A percentile compares a stretch with the other conserved stretches of the same genome.
phyloP scores from a whole-genome alignment of 1,139 yeast genomes.

The Yamadazyma siamensis region DNA sequence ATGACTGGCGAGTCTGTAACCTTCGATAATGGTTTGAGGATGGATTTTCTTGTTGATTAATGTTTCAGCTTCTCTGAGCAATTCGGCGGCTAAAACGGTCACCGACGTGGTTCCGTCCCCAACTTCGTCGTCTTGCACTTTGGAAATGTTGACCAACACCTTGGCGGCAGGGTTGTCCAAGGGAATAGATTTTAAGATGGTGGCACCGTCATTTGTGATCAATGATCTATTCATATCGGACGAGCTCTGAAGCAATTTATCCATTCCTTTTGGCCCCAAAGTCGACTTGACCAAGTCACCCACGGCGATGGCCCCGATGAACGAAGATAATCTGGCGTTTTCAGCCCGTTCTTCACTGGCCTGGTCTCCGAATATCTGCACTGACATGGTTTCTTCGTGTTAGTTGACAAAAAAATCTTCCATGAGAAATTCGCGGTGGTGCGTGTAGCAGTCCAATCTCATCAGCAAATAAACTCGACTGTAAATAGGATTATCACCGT shows the following conservation, averaged over 20 bases:
- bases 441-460: constrained; percentile 7
- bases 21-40: constrained; percentile 97
- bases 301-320: constrained; percentile 98
- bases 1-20: constrained; percentile 82
- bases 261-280: constrained; percentile 98
- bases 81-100: constrained; percentile 87
- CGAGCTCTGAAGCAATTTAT: constrained; percentile 85
- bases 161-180: constrained; percentile 98
- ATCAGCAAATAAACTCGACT: constrained; percentile 6
- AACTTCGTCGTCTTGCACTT: constrained; percentile 97
- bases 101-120: constrained; percentile 99
- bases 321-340: constrained; percentile 94
- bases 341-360: constrained; percentile 97
- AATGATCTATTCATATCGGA: constrained; percentile 67
- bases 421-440: constrained; percentile 2
- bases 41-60: constrained; percentile 90
- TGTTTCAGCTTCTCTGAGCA: constrained; percentile 92
- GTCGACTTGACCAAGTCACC: constrained; percentile 96
- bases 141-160: constrained; percentile 90
- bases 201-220: constrained; percentile 98
- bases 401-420: constrained; percentile 4
- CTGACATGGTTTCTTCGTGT: constrained; percentile 47
- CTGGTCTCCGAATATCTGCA: constrained; percentile 94
- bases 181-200: constrained; percentile 90
- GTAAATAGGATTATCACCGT: constrained; percentile 4